phyloP scores from a whole-genome alignment of 345 rosid genomes.

The Brassica rapa region DNA sequence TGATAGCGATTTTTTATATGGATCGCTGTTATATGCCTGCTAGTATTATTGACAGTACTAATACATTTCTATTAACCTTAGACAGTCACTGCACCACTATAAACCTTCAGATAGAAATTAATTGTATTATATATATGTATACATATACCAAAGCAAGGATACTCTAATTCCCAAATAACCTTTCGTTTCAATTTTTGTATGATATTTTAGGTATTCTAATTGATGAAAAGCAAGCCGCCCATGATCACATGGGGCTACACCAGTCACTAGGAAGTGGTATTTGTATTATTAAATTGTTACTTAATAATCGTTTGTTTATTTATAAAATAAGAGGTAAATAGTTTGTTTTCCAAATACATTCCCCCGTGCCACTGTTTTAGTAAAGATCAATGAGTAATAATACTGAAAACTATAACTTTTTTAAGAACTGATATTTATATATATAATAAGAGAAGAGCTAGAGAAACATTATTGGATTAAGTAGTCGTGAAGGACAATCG shows the following conservation, averaged over 20 bases:
- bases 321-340: neutral
- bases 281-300: neutral
- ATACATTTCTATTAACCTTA: neutral
- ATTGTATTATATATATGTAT: neutral
- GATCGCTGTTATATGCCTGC: neutral
- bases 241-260: slow-evolving; percentile 33
- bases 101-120: too few species aligned
- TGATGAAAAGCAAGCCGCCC: slow-evolving; percentile 20
- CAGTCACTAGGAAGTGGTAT: slow-evolving; percentile 34
- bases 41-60: slow-evolving; percentile 7
- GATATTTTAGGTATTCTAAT: neutral
- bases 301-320: neutral
- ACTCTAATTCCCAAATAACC: neutral
- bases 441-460: neutral
- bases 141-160: neutral
- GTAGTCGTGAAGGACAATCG: slow-evolving; percentile 11
- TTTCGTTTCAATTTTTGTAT: neutral
- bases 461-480: neutral
- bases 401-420: neutral
- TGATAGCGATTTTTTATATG: slow-evolving; percentile 8
- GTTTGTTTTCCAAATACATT: slow-evolving; percentile 34
- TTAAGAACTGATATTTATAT: neutral
- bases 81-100: neutral
- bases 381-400: slow-evolving; percentile 11
- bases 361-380: slow-evolving; percentile 37